Percentiles rank a stretch among this genome's conserved stretches.
These are phyloP conservation scores for Pterocarpus macrocarpus DNA, from an alignment of 306 rosid genomes.

Conservation along the genomic window DNA sequence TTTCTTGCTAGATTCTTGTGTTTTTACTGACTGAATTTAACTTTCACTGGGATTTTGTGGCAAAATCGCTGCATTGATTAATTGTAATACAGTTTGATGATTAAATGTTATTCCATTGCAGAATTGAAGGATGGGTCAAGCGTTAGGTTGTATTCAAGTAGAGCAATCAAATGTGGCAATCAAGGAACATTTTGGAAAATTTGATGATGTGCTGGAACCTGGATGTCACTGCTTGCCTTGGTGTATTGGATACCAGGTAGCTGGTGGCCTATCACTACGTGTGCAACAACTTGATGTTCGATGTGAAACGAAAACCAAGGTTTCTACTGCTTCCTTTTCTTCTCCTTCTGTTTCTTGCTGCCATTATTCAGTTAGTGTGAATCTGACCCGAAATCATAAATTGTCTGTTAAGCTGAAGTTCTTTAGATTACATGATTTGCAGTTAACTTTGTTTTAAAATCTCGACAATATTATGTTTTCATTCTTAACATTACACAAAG, in stretches of 20 bases:
- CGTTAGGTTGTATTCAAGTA: background rate
- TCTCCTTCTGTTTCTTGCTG: background rate
- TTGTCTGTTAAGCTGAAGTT: background rate
- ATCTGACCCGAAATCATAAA: no score
- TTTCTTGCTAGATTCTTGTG: background rate
- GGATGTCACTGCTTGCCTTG: slow-evolving; percentile 68
- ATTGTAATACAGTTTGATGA: background rate
- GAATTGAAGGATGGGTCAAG: slow-evolving; percentile 14
- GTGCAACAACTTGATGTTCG: slow-evolving; percentile 60
- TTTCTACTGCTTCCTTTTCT: slow-evolving; percentile 29
- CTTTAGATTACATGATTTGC: background rate
- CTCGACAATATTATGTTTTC: no score
- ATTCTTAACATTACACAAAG: background rate
- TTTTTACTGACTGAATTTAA: background rate
- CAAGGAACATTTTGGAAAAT: slow-evolving; percentile 59
- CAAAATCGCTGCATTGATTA: background rate
- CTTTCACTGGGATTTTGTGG: no score
- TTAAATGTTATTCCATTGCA: background rate
- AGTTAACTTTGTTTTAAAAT: background rate
- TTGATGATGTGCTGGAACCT: slow-evolving; percentile 54
- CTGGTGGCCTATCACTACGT: slow-evolving; percentile 56
- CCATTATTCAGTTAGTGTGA: background rate
- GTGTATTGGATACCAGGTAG: slow-evolving; percentile 54
- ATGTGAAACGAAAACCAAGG: slow-evolving; percentile 69
- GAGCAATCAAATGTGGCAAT: slow-evolving; percentile 27